These are phyloP conservation scores for Kuraishia molischiana DNA, from an alignment of 805 yeast genomes.

Conservation along the genomic window DNA sequence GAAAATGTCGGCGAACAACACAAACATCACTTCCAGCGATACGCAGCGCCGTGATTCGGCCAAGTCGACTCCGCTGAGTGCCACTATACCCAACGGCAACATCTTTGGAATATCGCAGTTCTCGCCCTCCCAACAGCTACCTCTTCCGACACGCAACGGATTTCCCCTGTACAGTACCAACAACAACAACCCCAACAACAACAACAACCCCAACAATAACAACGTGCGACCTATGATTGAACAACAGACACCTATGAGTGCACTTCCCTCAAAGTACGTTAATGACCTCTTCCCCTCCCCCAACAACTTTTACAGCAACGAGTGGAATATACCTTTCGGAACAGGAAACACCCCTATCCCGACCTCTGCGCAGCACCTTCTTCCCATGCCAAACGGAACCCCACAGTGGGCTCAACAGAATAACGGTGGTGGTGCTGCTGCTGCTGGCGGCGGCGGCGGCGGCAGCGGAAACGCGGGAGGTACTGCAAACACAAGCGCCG, in stretches of 20 bases:
- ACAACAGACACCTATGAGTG: slow-evolving; percentile 63
- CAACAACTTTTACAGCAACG: slow-evolving; percentile 57
- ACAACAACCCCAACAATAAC: neutral
- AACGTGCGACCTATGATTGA: slow-evolving; percentile 16
- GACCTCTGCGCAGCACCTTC: slow-evolving; percentile 16
- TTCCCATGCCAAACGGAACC: slow-evolving; percentile 8
- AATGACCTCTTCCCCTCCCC: slow-evolving; percentile 77
- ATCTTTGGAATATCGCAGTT: slow-evolving; percentile 19
- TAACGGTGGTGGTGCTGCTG: slow-evolving; percentile 7
- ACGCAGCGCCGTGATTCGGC: no score
- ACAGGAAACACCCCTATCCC: slow-evolving; percentile 27
- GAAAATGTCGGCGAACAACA: no score
- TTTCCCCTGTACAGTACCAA: slow-evolving; percentile 13
- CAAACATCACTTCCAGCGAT: no score
- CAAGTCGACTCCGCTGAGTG: slow-evolving; percentile 18
- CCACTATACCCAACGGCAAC: slow-evolving; percentile 17
- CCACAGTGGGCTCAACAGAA: slow-evolving; percentile 4
- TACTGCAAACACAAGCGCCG: slow-evolving; percentile 3
- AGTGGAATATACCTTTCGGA: slow-evolving; percentile 42
- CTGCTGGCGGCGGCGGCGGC: slow-evolving; percentile 7
- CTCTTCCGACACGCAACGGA: slow-evolving; percentile 13
- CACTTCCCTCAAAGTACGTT: slow-evolving; percentile 62
- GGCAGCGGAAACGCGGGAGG: slow-evolving; percentile 9
- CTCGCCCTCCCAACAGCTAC: slow-evolving; percentile 16
- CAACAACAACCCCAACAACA: neutral